Evolutionary conservation across 2,329 filamentous ascomycete species (phyloP).

Genomic region (Nemania diffusa): DNA sequence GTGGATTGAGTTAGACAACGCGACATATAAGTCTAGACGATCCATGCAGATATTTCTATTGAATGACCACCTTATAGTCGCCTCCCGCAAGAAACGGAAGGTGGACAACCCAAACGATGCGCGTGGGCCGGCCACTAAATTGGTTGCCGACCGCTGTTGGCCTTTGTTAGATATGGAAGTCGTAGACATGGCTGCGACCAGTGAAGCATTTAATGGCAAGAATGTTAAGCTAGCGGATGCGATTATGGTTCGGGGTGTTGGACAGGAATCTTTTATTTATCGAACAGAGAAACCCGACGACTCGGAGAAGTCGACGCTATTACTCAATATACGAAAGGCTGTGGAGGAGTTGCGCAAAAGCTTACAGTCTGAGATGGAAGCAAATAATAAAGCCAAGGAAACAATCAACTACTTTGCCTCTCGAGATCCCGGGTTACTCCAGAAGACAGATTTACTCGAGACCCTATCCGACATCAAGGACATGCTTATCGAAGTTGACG

Average conservation of each 20-base stretch:
- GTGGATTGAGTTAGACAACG: slow-evolving; percentile 97
- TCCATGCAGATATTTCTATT: slow-evolving; percentile 92
- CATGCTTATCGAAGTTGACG: slow-evolving; percentile 94
- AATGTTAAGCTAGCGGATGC: slow-evolving; percentile 79
- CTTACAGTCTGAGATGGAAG: slow-evolving; percentile 86
- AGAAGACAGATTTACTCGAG: slow-evolving; percentile 83
- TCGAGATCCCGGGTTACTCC: slow-evolving; percentile 78
- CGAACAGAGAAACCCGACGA: slow-evolving; percentile 84
- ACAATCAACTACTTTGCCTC: slow-evolving; percentile 87
- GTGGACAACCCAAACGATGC: slow-evolving; percentile 70
- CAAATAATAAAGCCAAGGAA: slow-evolving; percentile 84
- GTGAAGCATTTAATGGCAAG: slow-evolving; percentile 64
- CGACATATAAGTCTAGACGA: slow-evolving; percentile 92
- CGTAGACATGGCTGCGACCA: slow-evolving; percentile 81
- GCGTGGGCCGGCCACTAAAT: slow-evolving; percentile 72
- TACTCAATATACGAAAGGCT: slow-evolving; percentile 91
- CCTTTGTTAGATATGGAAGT: slow-evolving; percentile 91
- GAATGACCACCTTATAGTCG: slow-evolving; percentile 93
- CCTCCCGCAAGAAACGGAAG: slow-evolving; percentile 92
- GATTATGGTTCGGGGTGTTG: slow-evolving; percentile 87
- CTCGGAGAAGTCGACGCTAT: slow-evolving; percentile 79
- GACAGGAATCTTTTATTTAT: slow-evolving; percentile 93
- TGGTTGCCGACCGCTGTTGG: slow-evolving; percentile 95
- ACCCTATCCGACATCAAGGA: slow-evolving; percentile 82
- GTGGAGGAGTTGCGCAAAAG: slow-evolving; percentile 91